Evolutionary conservation across 2,329 filamentous ascomycete genomes (phyloP).

Genomic region (Verticillium nonalfalfae): DNA sequence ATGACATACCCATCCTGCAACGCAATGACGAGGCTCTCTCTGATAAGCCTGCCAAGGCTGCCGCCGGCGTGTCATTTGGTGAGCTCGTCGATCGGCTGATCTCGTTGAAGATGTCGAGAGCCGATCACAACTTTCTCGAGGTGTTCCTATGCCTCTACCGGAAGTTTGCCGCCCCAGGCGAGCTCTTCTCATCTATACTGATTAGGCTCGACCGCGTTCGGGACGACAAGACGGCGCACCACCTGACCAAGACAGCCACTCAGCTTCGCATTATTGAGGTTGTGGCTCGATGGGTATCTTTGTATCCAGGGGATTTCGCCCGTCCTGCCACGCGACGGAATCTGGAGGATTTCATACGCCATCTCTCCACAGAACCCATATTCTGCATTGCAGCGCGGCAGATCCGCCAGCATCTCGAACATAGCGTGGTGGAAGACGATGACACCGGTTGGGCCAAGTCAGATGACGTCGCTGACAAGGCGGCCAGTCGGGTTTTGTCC

Average conservation of each 20-base stretch:
- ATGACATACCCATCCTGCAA: slow-evolving; percentile 61
- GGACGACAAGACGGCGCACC: slow-evolving; percentile 58
- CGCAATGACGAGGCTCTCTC: slow-evolving; percentile 58
- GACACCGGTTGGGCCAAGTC: slow-evolving; percentile 88
- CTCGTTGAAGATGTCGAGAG: slow-evolving; percentile 71
- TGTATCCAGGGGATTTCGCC: slow-evolving; percentile 91
- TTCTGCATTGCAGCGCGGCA: slow-evolving; percentile 82
- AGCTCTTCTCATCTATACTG: slow-evolving; percentile 73
- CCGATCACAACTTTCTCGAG: slow-evolving; percentile 82
- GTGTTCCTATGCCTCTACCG: slow-evolving; percentile 91
- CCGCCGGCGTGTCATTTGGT: slow-evolving; percentile 52
- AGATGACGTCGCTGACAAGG: slow-evolving; percentile 47
- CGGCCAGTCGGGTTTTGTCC: slow-evolving; percentile 25
- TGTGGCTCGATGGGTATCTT: slow-evolving; percentile 80
- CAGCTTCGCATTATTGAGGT: slow-evolving; percentile 81
- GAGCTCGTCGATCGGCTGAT: slow-evolving; percentile 85
- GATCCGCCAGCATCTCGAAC: slow-evolving; percentile 72
- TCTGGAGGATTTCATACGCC: slow-evolving; percentile 67
- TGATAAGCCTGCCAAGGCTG: slow-evolving; percentile 40
- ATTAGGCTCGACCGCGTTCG: slow-evolving; percentile 66
- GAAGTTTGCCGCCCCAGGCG: slow-evolving; percentile 79
- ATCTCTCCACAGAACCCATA: slow-evolving; percentile 70
- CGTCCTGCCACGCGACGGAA: slow-evolving; percentile 65
- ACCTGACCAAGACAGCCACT: slow-evolving; percentile 70
- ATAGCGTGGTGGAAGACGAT: slow-evolving; percentile 72